Conservation (phyloP, 2,329 filamentous ascomycete species). For the Nigrospora sphaerica region DNA sequence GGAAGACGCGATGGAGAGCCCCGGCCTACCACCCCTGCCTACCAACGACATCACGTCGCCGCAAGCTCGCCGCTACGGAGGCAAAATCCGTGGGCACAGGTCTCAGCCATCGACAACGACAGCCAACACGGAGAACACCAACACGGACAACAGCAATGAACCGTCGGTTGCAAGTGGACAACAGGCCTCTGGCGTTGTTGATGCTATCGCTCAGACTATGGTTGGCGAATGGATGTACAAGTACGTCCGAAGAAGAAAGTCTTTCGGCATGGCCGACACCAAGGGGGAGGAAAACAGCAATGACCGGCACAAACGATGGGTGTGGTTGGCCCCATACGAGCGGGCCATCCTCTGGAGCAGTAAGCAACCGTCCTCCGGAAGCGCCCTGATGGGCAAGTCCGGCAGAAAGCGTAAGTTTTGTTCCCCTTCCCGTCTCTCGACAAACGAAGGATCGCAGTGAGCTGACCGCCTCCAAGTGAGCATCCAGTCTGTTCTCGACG, state of each 20-base stretch:
- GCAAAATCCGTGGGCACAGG: constrained; percentile 38
- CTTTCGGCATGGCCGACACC: constrained; percentile 72
- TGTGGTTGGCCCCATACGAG: constrained; percentile 97
- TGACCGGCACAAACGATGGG: constrained; percentile 91
- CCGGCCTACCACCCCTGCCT: constrained; percentile 65
- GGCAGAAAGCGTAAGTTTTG: constrained; percentile 79
- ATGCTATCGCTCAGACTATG: constrained; percentile 97
- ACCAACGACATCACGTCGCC: constrained; percentile 64
- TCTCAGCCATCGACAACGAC: constrained; percentile 56
- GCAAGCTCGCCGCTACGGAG: constrained; percentile 33
- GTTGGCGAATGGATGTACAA: constrained; percentile 97
- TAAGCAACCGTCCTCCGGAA: constrained; percentile 87
- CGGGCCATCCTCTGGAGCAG: constrained; percentile 95
- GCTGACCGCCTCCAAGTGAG: constrained; percentile 53
- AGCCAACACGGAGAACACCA: constrained; percentile 36
- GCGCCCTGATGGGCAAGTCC: constrained; percentile 85
- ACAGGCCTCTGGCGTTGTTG: constrained; percentile 75
- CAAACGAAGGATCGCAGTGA: constrained; percentile 1
- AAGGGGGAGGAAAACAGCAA: constrained; percentile 65
- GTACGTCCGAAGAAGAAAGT: constrained; percentile 80
- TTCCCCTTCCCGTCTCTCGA: background rate
- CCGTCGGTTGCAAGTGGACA: constrained; percentile 19
- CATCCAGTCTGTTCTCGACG: constrained; percentile 94
- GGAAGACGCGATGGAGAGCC: constrained; percentile 62
- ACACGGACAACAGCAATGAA: constrained; percentile 5